Evolutionary conservation across 1,284 basidiomycete genomes (phyloP).

Genomic region (Pseudozyma pruni): DNA sequence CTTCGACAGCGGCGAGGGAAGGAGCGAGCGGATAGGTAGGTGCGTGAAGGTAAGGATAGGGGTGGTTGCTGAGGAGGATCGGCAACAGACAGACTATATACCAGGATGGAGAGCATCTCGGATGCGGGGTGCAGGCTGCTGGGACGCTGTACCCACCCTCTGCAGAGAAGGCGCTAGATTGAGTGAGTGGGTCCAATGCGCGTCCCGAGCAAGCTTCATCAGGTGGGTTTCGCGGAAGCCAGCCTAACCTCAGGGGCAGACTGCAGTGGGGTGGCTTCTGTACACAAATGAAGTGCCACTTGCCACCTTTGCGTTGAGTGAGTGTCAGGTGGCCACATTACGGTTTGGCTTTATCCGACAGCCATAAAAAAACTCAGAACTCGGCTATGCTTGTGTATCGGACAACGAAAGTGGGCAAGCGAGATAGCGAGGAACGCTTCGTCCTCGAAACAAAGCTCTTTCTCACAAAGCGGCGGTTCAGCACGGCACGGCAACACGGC

Average conservation of each 20-base stretch:
- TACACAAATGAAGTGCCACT: too few species aligned
- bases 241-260: too few species aligned
- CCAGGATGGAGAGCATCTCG: too few species aligned
- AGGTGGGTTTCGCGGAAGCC: too few species aligned
- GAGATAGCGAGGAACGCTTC: conserved; percentile 36
- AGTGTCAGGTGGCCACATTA: background rate
- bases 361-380: conserved; percentile 5
- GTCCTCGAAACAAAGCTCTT: conserved; percentile 8
- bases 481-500: conserved; percentile 1
- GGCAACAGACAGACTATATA: background rate
- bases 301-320: too few species aligned
- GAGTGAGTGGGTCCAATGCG: too few species aligned
- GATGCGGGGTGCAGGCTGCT: too few species aligned
- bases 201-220: too few species aligned
- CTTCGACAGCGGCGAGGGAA: background rate
- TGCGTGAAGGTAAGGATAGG: background rate
- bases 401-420: background rate
- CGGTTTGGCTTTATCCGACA: background rate
- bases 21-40: too few species aligned
- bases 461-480: background rate
- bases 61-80: background rate
- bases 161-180: too few species aligned
- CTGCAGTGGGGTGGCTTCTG: too few species aligned
- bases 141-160: too few species aligned
- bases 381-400: conserved; percentile 11